Evolutionary conservation across 139 green algal genomes (phyloP), one percentile per base, ranked within the genome.

Genomic region (Closterium sp.): DNA sequence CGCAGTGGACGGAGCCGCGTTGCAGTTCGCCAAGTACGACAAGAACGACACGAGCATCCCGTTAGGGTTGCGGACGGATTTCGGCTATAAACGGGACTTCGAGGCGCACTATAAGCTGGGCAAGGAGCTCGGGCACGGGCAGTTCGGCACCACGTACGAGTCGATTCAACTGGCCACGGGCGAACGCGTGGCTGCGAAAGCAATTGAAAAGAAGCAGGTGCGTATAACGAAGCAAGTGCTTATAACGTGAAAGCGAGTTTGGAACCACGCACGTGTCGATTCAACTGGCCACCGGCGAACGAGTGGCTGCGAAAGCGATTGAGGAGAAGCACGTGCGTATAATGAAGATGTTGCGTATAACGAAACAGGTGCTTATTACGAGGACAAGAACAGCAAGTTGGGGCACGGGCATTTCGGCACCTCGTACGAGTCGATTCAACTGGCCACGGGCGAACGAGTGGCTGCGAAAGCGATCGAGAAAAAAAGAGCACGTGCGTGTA

Each of bases 91-190:
- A 21, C 88, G 91, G 3, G 88, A 94, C 33, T 94, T 86, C 30
- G 16, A 88, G 38, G 38, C 93, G 55, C 35, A 94, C 31, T 92
- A 94, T 4, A 12, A 86, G 88, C 88, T 91, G 34, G 89, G 91
- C 33, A 89, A 91, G 30, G 87, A 95, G 88, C 36, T 95, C 33
- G 91, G 93, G 38, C 34, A 93, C 31, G 91, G 93, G 35, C 88
- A 93, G 36, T 93, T 92, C 8, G 90, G 91, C 31, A 91, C 85
- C 19, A 91, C 86, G 21, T 91, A 91, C 76, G 85, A 32, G 34
- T 35, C 89, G 36, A 93, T 23, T 12, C 38, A 91, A 28, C 90
- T 86, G 64, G 91, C 28, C 34, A 93, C 91, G 32, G 84, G 84
- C 10, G 91, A 94, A 31, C 30, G 19, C 2, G 84, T 94, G 38